Percentiles rank a stretch among this genome's conserved stretches.
These are phyloP conservation scores for Astrothelium macrocarpum DNA, from an alignment of 495 filamentous ascomycete genomes.

Conservation along the genomic window DNA sequence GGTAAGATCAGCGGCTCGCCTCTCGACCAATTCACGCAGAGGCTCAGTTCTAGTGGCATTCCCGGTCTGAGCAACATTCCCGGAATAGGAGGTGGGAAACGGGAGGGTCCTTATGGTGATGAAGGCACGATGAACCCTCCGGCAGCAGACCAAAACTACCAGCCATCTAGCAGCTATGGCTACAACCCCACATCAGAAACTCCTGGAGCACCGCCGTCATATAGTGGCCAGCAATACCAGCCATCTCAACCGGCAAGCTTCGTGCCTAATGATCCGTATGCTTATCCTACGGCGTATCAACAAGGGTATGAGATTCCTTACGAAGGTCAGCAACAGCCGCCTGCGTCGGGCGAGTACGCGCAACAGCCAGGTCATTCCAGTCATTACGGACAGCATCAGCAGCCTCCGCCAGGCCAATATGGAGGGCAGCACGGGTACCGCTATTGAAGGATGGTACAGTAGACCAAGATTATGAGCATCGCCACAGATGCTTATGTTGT, in stretches of 20 bases:
- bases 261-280: slow-evolving; percentile 14
- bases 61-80: not conserved
- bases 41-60: slow-evolving; percentile 1
- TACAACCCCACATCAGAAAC: not conserved
- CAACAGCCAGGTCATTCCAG: not conserved
- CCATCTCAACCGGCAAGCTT: slow-evolving; percentile 13
- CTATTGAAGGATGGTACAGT: too few relatives aligned
- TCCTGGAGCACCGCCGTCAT: slow-evolving; percentile 4
- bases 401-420: slow-evolving; percentile 6
- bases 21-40: slow-evolving; percentile 9
- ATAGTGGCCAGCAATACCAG: slow-evolving; percentile 19
- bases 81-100: not conserved
- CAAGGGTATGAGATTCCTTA: slow-evolving; percentile 30
- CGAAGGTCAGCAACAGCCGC: slow-evolving; percentile 12
- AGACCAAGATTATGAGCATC: too few relatives aligned
- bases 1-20: slow-evolving; percentile 11
- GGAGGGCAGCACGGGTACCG: slow-evolving; percentile 6
- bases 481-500: not conserved
- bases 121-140: not conserved
- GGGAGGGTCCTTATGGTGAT: not conserved
- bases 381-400: slow-evolving; percentile 2
- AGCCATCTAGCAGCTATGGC: not conserved
- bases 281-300: slow-evolving; percentile 30
- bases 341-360: not conserved
- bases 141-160: not conserved